A percentile compares a stretch with the other conserved stretches of the same genome.
Evolutionary conservation across 148 eudicot species (phyloP).

Genomic region (Hydrangea macrophylla): DNA sequence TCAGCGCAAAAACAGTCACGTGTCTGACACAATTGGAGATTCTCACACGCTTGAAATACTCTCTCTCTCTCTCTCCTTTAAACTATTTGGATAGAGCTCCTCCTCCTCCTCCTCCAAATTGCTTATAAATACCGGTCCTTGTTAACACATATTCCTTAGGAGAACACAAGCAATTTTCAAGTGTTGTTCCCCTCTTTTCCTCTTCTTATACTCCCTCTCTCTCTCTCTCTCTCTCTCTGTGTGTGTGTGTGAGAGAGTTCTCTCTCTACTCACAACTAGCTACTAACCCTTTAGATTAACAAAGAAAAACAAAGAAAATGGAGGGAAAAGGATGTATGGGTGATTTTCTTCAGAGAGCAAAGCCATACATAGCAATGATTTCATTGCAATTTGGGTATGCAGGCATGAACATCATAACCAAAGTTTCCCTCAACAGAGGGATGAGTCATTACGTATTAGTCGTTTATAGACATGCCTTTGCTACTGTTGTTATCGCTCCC

Average conservation of each 20-base stretch:
- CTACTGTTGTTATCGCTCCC: constrained; percentile 75
- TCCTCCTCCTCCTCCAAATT: neutral
- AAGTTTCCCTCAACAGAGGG: constrained; percentile 76
- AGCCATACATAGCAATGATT: constrained; percentile 76
- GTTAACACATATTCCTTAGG: constrained; percentile 1
- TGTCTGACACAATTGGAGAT: neutral
- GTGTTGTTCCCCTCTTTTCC: constrained; percentile 22
- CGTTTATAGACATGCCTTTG: constrained; percentile 80
- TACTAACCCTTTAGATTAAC: neutral
- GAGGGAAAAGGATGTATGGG: constrained; percentile 40
- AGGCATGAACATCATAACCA: constrained; percentile 80
- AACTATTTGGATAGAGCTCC: constrained; percentile 7
- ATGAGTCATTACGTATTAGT: constrained; percentile 89
- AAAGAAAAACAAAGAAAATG: constrained; percentile 26
- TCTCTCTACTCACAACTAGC: neutral
- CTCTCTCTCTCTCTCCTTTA: neutral
- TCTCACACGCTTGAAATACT: constrained; percentile 16
- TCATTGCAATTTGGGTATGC: constrained; percentile 74
- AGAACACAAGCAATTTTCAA: constrained; percentile 18
- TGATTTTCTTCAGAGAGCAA: constrained; percentile 35
- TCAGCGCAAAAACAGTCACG: neutral
- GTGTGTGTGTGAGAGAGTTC: no score
- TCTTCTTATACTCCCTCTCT: neutral
- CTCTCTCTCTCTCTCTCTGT: neutral
- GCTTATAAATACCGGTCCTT: constrained; percentile 17